These are phyloP conservation scores for Candida glucosophila DNA, from an alignment of 1,139 yeast genomes.

Conservation along the genomic window DNA sequence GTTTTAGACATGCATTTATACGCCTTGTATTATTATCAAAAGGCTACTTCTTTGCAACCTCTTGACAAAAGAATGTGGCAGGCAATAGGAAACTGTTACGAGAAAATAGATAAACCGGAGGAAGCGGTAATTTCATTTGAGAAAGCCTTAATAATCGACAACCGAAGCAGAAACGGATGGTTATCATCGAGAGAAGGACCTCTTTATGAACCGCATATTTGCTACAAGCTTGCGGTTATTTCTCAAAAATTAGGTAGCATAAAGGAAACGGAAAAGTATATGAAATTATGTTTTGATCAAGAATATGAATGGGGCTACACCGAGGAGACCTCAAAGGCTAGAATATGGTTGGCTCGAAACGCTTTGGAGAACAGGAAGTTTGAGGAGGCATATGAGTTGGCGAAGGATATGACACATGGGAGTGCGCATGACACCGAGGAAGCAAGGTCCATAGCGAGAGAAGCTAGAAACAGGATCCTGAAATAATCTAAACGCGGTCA, in stretches of 20 bases:
- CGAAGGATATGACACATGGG: constrained; percentile 67
- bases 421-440: constrained; percentile 83
- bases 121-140: constrained; percentile 60
- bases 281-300: constrained; percentile 66
- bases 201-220: constrained; percentile 39
- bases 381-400: constrained; percentile 65
- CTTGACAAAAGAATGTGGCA: constrained; percentile 94
- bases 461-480: constrained; percentile 43
- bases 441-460: constrained; percentile 77
- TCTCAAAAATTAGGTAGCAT: constrained; percentile 49
- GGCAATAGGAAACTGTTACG: constrained; percentile 87
- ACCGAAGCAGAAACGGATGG: constrained; percentile 10
- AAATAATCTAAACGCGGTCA: too few relatives aligned
- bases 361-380: constrained; percentile 52
- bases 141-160: constrained; percentile 46
- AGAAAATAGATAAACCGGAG: constrained; percentile 58
- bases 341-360: constrained; percentile 77
- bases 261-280: constrained; percentile 51
- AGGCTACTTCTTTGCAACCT: constrained; percentile 85
- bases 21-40: constrained; percentile 85
- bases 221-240: constrained; percentile 62
- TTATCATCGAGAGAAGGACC: constrained; percentile 9
- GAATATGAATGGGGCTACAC: constrained; percentile 60
- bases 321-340: constrained; percentile 74
- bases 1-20: constrained; percentile 92